Conservation (phyloP, 2,329 filamentous ascomycete species). For the Botrytis aclada region DNA sequence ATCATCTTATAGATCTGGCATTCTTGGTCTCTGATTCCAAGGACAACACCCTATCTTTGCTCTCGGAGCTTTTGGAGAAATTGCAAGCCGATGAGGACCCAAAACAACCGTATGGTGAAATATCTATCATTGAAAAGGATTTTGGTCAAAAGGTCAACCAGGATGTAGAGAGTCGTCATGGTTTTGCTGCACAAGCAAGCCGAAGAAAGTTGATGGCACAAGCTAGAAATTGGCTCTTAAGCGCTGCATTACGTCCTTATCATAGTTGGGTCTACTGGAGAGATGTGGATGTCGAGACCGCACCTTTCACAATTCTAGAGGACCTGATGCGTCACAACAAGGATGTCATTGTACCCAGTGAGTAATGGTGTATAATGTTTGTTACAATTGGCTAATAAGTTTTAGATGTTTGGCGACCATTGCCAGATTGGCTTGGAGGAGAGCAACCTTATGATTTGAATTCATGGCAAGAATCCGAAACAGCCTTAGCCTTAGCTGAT, state of each 20-base stretch:
- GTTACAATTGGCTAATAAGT: slow-evolving; percentile 6
- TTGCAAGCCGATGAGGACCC: slow-evolving; percentile 78
- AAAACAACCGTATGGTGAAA: slow-evolving; percentile 85
- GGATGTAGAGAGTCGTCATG: slow-evolving; percentile 95
- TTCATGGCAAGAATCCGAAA: slow-evolving; percentile 99
- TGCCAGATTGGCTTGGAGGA: slow-evolving; percentile 97
- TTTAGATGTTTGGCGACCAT: slow-evolving; percentile 92
- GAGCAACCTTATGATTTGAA: slow-evolving; percentile 98
- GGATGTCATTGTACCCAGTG: slow-evolving; percentile 97
- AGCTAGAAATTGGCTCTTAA: slow-evolving; percentile 94
- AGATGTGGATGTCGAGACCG: slow-evolving; percentile 97
- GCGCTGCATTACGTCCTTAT: slow-evolving; percentile 85
- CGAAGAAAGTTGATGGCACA: slow-evolving; percentile 97
- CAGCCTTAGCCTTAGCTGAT: slow-evolving; percentile 86
- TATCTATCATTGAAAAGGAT: slow-evolving; percentile 97
- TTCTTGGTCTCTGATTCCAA: slow-evolving; percentile 98
- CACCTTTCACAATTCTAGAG: slow-evolving; percentile 92
- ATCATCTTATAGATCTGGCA: slow-evolving; percentile 91
- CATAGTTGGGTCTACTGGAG: slow-evolving; percentile 99
- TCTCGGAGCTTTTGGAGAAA: slow-evolving; percentile 71
- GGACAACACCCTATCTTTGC: slow-evolving; percentile 76
- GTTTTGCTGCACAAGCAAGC: slow-evolving; percentile 92
- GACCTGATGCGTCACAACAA: slow-evolving; percentile 99
- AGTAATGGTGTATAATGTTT: slow-evolving; percentile 42
- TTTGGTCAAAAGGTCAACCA: slow-evolving; percentile 98